A percentile compares a stretch with the other conserved stretches of the same genome.
Conservation (phyloP, 805 yeast genomes). For the Spathaspora passalidarum region DNA sequence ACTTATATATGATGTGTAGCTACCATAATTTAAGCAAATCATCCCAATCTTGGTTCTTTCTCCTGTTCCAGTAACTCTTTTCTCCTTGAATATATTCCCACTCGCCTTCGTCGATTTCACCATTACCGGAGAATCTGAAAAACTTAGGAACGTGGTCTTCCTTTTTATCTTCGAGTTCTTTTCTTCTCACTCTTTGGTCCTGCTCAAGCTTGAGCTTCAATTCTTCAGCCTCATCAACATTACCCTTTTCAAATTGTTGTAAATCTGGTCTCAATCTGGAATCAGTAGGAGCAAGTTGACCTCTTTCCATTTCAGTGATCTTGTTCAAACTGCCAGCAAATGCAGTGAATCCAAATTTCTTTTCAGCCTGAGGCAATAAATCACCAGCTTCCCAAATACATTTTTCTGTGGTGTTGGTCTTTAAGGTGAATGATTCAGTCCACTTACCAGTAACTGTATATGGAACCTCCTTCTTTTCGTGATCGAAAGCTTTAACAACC, state of each 20-base stretch:
- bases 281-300: constrained; percentile 74
- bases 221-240: constrained; percentile 67
- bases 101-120: constrained; percentile 37
- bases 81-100: constrained; percentile 61
- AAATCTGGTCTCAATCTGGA: constrained; percentile 90
- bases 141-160: constrained; percentile 55
- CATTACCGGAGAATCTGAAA: constrained; percentile 48
- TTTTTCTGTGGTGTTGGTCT: constrained; percentile 38
- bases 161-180: constrained; percentile 45
- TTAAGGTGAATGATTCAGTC: constrained; percentile 64
- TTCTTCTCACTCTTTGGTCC: constrained; percentile 75
- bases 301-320: constrained; percentile 67
- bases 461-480: constrained; percentile 30
- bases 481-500: constrained; percentile 42
- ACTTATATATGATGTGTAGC: not conserved
- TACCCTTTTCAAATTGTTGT: constrained; percentile 64
- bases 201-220: constrained; percentile 71
- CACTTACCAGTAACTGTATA: constrained; percentile 71
- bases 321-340: constrained; percentile 83
- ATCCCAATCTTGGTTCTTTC: constrained; percentile 62
- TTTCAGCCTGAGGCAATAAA: constrained; percentile 52
- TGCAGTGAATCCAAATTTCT: constrained; percentile 81
- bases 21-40: constrained; percentile 58
- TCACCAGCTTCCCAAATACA: constrained; percentile 71
- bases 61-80: constrained; percentile 74